Percentiles rank a stretch among this genome's conserved stretches.
These are phyloP conservation scores for Mallotus nudiflorus DNA, from an alignment of 345 rosid genomes.

Conservation along the genomic window DNA sequence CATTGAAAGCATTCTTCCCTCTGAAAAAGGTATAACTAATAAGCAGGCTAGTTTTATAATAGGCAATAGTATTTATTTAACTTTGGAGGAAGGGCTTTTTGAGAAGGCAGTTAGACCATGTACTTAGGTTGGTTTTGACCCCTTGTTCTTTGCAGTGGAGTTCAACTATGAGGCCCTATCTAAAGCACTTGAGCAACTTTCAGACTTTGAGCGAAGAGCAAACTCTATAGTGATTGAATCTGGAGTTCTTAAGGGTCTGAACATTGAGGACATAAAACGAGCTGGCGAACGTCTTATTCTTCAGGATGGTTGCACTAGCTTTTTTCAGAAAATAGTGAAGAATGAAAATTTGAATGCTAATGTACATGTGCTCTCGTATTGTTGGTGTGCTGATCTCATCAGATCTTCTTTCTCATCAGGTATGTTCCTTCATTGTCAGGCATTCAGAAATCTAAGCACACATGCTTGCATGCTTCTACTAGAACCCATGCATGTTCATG, in stretches of 20 bases:
- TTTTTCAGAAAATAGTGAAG: conserved; percentile 63
- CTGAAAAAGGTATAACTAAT: conserved; percentile 51
- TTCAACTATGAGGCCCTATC: conserved; percentile 70
- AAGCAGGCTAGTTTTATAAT: background rate
- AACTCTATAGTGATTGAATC: conserved; percentile 84
- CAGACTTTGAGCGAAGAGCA: conserved; percentile 78
- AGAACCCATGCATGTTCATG: background rate
- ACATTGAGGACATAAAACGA: conserved; percentile 82
- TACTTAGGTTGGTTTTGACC: conserved; percentile 6
- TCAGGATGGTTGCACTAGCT: conserved; percentile 81
- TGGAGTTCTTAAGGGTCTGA: conserved; percentile 83
- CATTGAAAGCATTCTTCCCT: conserved; percentile 73
- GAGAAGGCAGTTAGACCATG: conserved; percentile 7
- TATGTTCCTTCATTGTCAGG: conserved; percentile 22
- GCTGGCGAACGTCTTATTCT: conserved; percentile 85
- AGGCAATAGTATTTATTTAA: background rate
- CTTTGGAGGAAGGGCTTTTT: background rate
- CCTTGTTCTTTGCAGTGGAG: conserved; percentile 42
- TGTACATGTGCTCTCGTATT: conserved; percentile 79
- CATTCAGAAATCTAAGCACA: background rate
- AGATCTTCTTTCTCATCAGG: conserved; percentile 76
- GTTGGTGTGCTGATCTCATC: conserved; percentile 97
- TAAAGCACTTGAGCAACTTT: conserved; percentile 69
- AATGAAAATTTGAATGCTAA: conserved; percentile 54
- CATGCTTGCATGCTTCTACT: background rate